These are phyloP conservation scores for Pharnaceum exiguum DNA, from an alignment of 148 eudicot species.

Conservation along the genomic window DNA sequence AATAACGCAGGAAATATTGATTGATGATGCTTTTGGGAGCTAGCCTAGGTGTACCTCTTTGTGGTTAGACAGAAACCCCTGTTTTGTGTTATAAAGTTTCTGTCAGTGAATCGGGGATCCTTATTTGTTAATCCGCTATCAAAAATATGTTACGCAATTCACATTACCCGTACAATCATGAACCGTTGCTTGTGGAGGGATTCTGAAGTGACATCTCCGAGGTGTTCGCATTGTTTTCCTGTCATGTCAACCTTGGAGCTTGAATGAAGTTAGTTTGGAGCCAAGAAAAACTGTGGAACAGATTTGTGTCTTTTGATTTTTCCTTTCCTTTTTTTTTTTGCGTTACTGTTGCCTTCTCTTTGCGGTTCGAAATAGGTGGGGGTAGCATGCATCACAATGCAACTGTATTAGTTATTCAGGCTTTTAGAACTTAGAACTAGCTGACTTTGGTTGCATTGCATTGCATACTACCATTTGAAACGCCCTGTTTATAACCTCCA, in stretches of 20 bases:
- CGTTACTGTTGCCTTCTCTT: too few relatives aligned
- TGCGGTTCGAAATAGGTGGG: too few relatives aligned
- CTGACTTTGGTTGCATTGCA: constrained; percentile 25
- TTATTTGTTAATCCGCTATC: background rate
- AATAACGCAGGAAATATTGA: constrained; percentile 37
- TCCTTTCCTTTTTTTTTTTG: too few relatives aligned
- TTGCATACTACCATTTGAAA: constrained; percentile 17
- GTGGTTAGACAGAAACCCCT: constrained; percentile 1
- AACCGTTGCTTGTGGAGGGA: background rate
- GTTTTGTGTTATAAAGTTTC: background rate
- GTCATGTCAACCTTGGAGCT: background rate
- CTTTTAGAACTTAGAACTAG: background rate
- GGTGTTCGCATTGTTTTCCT: background rate
- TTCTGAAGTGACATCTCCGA: constrained; percentile 4
- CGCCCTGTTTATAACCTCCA: background rate
- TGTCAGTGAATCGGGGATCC: background rate
- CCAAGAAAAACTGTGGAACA: background rate
- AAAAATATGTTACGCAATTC: background rate
- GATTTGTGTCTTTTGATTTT: too few relatives aligned
- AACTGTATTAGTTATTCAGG: background rate
- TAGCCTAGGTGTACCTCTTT: background rate
- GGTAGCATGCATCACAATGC: constrained; percentile 31
- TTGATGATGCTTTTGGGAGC: constrained; percentile 17
- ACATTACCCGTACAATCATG: background rate
- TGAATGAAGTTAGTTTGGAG: background rate